Evolutionary conservation across 192 early-diverging fungal species (phyloP).

Genomic region (Pilobolus umbonatus): DNA sequence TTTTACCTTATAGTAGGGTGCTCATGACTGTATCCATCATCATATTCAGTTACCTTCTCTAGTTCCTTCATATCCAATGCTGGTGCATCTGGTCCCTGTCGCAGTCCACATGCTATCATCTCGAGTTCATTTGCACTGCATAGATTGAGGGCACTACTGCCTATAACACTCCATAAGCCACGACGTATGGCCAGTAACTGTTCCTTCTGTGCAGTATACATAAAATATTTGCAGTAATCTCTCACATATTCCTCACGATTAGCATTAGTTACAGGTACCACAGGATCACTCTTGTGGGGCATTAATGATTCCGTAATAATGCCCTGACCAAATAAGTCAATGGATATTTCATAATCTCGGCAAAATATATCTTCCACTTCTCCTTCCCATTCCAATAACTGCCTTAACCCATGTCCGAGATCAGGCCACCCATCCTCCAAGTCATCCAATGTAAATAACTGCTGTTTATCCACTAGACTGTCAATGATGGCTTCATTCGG

Average conservation of each 20-base stretch:
- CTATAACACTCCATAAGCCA: constrained; percentile 65
- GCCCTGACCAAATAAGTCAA: constrained; percentile 49
- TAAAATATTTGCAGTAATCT: constrained; percentile 62
- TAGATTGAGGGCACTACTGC: constrained; percentile 24
- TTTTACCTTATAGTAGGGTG: constrained; percentile 60
- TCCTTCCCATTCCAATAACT: constrained; percentile 70
- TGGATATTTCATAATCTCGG: constrained; percentile 79
- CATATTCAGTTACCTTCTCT: constrained; percentile 69
- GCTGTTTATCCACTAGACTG: not conserved
- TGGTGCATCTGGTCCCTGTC: constrained; percentile 7
- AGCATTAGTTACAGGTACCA: constrained; percentile 65
- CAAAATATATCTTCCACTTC: constrained; percentile 77
- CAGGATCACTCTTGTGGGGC: not conserved
- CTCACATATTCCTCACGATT: constrained; percentile 74
- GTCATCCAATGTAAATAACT: constrained; percentile 15
- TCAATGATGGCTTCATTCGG: constrained; percentile 10
- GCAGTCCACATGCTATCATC: constrained; percentile 60
- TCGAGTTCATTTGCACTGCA: constrained; percentile 65
- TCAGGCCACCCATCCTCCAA: constrained; percentile 25
- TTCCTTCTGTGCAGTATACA: constrained; percentile 35
- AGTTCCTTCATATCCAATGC: constrained; percentile 70
- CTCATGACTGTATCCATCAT: constrained; percentile 69
- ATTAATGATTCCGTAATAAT: constrained; percentile 55
- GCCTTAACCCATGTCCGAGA: constrained; percentile 70
- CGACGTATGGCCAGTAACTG: constrained; percentile 72